Percentiles rank a stretch among this genome's conserved stretches.
Conservation (phyloP, 73 alveolate genomes). For the Paraurostyla sp. region DNA sequence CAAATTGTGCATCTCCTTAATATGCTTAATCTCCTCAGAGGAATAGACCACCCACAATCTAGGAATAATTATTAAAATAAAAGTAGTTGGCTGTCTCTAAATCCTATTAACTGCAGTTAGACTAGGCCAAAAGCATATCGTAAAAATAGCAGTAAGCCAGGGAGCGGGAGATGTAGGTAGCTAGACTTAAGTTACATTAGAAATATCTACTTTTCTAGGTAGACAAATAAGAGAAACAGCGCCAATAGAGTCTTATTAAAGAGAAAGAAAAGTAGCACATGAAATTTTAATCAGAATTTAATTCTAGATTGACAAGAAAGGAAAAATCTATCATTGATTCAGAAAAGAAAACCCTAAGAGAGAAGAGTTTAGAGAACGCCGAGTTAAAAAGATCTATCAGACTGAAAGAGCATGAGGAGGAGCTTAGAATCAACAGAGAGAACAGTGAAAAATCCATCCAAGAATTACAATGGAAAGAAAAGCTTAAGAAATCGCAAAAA, state of each 20-base stretch:
- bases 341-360: background rate
- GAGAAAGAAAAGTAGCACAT: background rate
- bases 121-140: background rate
- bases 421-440: background rate
- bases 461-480: background rate
- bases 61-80: background rate
- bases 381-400: constrained; percentile 11
- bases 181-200: background rate
- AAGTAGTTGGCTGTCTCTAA: background rate
- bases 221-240: constrained; percentile 2
- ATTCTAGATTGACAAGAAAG: background rate
- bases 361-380: background rate
- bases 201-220: background rate
- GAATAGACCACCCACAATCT: background rate
- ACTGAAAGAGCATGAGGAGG: background rate
- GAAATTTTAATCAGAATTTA: background rate
- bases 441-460: background rate
- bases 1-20: background rate
- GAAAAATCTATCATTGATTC: background rate
- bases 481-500: background rate
- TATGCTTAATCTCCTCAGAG: background rate
- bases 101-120: background rate
- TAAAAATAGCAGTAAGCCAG: background rate
- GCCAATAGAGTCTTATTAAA: background rate
- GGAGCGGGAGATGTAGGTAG: background rate